These are phyloP conservation scores for Mycena indigotica DNA, from an alignment of 768 basidiomycete species.

Conservation along the genomic window DNA sequence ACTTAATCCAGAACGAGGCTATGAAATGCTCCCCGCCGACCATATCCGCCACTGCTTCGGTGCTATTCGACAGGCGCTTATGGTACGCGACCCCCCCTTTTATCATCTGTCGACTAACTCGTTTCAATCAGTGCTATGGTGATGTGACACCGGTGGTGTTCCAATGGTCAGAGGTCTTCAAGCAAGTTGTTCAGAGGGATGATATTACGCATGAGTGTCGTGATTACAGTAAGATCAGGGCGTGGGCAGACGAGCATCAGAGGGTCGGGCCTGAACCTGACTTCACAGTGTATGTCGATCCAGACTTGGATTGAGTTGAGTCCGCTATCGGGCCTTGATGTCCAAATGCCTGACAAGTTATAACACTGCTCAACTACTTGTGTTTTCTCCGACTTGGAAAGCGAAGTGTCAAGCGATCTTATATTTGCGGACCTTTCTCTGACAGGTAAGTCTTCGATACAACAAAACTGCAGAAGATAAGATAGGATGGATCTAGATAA, in stretches of 20 bases:
- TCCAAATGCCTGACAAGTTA: too few species aligned
- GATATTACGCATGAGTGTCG: conserved; percentile 8
- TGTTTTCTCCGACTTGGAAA: too few species aligned
- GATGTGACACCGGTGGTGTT: conserved; percentile 26
- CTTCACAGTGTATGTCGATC: background rate
- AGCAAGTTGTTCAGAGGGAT: conserved; percentile 3
- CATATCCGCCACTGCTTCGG: conserved; percentile 28
- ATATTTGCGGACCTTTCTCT: too few species aligned
- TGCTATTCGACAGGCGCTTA: conserved; percentile 27
- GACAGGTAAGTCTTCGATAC: too few species aligned
- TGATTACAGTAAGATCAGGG: background rate
- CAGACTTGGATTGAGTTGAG: background rate
- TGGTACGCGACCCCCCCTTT: conserved; percentile 22
- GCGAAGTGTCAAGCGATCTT: too few species aligned
- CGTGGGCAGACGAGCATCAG: background rate
- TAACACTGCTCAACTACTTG: too few species aligned
- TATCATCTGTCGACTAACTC: background rate
- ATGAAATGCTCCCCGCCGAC: conserved; percentile 7
- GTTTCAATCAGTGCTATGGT: background rate
- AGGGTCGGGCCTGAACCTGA: background rate
- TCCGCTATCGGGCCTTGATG: too few species aligned
- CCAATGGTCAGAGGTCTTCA: conserved; percentile 4
- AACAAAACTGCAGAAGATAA: too few species aligned
- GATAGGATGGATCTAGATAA: too few species aligned
- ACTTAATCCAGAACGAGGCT: conserved; percentile 24